A percentile compares a stretch with the other conserved stretches of the same genome.
Conservation (phyloP, 768 basidiomycete species). For the Kockovaella imperatae region DNA sequence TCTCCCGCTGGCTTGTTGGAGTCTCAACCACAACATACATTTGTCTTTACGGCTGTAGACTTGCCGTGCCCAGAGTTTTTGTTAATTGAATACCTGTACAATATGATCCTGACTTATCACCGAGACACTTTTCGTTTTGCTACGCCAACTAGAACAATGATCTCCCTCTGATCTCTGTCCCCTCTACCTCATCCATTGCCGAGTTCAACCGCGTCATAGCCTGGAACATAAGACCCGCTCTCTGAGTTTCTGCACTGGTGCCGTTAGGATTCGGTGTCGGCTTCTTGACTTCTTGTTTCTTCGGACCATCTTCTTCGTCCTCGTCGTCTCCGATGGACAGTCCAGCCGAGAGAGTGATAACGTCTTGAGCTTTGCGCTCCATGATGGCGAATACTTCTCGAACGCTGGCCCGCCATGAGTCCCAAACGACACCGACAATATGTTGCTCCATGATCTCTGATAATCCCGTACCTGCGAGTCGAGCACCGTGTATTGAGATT, state of each 20-base stretch:
- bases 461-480: constrained; percentile 34
- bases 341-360: constrained; percentile 16
- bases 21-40: too few relatives aligned
- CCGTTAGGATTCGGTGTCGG: too few relatives aligned
- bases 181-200: constrained; percentile 42
- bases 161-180: constrained; percentile 10
- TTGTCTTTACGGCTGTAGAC: too few relatives aligned
- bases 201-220: constrained; percentile 35
- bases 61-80: too few relatives aligned
- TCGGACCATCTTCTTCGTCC: neutral
- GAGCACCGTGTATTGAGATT: constrained; percentile 36
- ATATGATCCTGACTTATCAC: neutral
- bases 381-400: constrained; percentile 31
- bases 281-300: neutral
- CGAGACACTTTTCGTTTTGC: neutral
- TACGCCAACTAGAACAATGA: neutral
- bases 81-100: neutral
- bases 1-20: too few relatives aligned
- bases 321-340: neutral
- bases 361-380: constrained; percentile 36
- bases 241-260: constrained; percentile 30
- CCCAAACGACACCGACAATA: constrained; percentile 40
- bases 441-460: constrained; percentile 37
- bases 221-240: constrained; percentile 40
- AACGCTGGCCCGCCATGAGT: constrained; percentile 32